Base-by-base conservation (phyloP, 2,329 filamentous ascomycete genomes). In the Parasarocladium wereldwijsianum region DNA sequence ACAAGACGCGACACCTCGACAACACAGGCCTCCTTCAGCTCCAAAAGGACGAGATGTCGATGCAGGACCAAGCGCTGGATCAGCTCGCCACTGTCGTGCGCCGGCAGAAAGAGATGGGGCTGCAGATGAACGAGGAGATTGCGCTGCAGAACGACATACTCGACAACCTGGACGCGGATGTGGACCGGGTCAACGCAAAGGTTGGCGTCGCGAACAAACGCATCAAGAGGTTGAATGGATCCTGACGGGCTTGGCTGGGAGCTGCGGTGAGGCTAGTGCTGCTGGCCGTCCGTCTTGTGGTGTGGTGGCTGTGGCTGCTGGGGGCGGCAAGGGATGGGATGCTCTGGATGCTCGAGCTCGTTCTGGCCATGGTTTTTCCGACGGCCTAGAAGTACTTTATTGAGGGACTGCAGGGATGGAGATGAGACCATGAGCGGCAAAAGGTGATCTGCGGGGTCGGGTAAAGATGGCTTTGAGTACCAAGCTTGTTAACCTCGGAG, bases 81-180 rank as follows among this genome's bases (percentile, higher is more conserved):
- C 62, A 71, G 40, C 55, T 90, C 32, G 64, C 69, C 2, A 71
- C 70, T 38, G 75, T 83, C 27, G 75, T 87, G 26, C 59, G 73
- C 27, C 59, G 77, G 34, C 77, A 87, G 57, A 76, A 70, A 45
- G 76, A 85, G 52, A 81, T 87, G 68, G 81, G 81, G 1, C 58
- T 82, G 26, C 66, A 73, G 33, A 86, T 90, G 44, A 68, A 81
- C 38, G 67, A 75, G 29, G 82, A 87, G 57, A 63, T 86, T 33
- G 66, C 73, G 31, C 53, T 70, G 39, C 80, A 87, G 57, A 78
- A 72, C 32, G 65, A 71, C 48, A 70, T 84, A 67, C 58, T 90
- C 17, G 66, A 70, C 9, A 51, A 70, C 39, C 47, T 85, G 36
- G 74, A 77, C 38, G 60, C 72, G 32, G 77, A 85, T 51, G 65